phyloP scores from a whole-genome alignment of 108 stramenopile species.

The Nannochloropsis granulata region DNA sequence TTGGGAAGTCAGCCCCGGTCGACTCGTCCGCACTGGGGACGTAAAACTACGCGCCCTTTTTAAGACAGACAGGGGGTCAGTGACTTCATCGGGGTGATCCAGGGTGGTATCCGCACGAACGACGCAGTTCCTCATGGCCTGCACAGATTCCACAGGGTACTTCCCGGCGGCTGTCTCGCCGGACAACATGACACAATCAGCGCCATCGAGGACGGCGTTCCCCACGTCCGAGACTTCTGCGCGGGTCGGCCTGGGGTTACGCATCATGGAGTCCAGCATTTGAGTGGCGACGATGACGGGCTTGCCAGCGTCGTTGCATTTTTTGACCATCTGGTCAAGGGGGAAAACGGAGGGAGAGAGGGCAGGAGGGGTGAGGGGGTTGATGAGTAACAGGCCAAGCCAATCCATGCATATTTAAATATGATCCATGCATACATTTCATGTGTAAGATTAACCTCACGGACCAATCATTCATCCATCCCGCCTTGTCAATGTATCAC shows the following conservation, averaged over 20 bases:
- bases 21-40: not conserved
- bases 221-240: constrained; percentile 24
- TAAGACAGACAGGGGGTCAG: not conserved
- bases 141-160: not conserved
- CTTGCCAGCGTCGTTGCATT: constrained; percentile 18
- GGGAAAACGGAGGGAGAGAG: too few relatives aligned
- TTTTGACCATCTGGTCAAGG: constrained; percentile 4
- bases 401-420: too few relatives aligned
- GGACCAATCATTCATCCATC: too few relatives aligned
- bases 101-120: not conserved
- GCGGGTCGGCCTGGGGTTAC: constrained; percentile 41
- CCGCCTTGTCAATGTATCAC: too few relatives aligned
- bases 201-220: constrained; percentile 8
- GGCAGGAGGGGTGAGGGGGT: too few relatives aligned
- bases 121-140: not conserved
- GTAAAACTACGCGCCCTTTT: not conserved
- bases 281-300: constrained; percentile 42
- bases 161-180: constrained; percentile 3
- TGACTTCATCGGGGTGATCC: not conserved
- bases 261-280: constrained; percentile 55
- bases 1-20: not conserved
- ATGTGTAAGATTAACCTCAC: too few relatives aligned
- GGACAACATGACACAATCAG: constrained; percentile 3
- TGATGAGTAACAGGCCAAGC: too few relatives aligned
- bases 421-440: too few relatives aligned